Percentiles rank a stretch among this genome's conserved stretches.
Conservation (phyloP, 208 protist genomes). For the Trypanosomatidae sp. region DNA sequence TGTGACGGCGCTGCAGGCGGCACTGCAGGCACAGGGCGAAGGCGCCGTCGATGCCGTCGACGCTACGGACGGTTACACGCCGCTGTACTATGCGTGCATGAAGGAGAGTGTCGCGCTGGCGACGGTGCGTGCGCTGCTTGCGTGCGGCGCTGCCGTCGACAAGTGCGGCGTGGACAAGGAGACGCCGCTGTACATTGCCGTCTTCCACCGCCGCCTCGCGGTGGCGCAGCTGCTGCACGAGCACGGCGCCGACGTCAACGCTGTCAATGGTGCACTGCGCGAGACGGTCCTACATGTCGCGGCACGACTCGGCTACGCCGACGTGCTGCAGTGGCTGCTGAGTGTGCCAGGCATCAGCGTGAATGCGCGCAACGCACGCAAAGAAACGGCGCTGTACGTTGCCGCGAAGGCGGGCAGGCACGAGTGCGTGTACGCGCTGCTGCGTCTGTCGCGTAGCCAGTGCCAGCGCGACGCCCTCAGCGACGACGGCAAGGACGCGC, state of each 20-base stretch:
- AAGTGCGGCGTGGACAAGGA: constrained; percentile 36
- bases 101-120: constrained; percentile 25
- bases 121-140: constrained; percentile 33
- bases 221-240: constrained; percentile 44
- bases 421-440: constrained; percentile 46
- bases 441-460: no score
- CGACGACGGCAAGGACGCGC: constrained; percentile 66
- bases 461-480: constrained; percentile 40
- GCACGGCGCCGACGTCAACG: constrained; percentile 43
- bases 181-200: constrained; percentile 74
- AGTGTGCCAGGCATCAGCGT: constrained; percentile 23
- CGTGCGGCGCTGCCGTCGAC: constrained; percentile 48
- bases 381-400: constrained; percentile 69
- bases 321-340: constrained; percentile 29
- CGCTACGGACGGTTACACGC: constrained; percentile 43
- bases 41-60: constrained; percentile 9
- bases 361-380: constrained; percentile 44
- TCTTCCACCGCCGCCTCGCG: constrained; percentile 52
- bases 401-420: constrained; percentile 55
- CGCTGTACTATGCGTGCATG: constrained; percentile 81
- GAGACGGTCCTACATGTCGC: constrained; percentile 71
- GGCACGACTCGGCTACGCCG: constrained; percentile 27
- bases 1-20: no score
- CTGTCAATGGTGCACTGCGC: constrained; percentile 24
- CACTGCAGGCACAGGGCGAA: constrained; percentile 4